Percentiles rank a stretch among this genome's conserved stretches.
phyloP scores from a whole-genome alignment of 2,329 filamentous ascomycete species.

The Akanthomyces dipterigenus region DNA sequence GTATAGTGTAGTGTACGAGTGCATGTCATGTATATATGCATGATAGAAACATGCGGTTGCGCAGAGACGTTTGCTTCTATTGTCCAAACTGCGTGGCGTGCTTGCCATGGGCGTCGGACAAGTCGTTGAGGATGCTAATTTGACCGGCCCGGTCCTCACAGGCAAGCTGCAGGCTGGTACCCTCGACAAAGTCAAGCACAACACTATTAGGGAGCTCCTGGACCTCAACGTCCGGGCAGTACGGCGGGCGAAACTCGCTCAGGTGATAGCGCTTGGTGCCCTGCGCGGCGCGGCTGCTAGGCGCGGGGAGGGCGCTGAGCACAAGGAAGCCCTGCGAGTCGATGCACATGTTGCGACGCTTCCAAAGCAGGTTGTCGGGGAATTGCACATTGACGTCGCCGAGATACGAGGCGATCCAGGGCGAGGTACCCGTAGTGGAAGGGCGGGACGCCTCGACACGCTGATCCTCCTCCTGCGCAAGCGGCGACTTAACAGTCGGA shows the following conservation, averaged over 20 bases:
- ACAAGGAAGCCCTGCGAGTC: slow-evolving; percentile 80
- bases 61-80: slow-evolving; percentile 15
- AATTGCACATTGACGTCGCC: slow-evolving; percentile 97
- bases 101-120: slow-evolving; percentile 30
- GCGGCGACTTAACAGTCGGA: slow-evolving; percentile 16
- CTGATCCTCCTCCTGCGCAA: slow-evolving; percentile 24
- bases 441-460: slow-evolving; percentile 21
- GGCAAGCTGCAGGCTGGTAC: slow-evolving; percentile 56
- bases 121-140: slow-evolving; percentile 40
- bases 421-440: slow-evolving; percentile 23
- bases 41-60: not conserved
- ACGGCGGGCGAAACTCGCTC: slow-evolving; percentile 72
- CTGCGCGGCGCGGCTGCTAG: slow-evolving; percentile 39
- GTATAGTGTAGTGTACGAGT: not conserved
- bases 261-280: slow-evolving; percentile 74
- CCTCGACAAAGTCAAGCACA: slow-evolving; percentile 53
- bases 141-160: slow-evolving; percentile 57
- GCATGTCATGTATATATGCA: not conserved
- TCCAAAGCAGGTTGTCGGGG: slow-evolving; percentile 93
- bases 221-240: slow-evolving; percentile 79
- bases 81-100: slow-evolving; percentile 26
- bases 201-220: slow-evolving; percentile 90
- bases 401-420: slow-evolving; percentile 57
- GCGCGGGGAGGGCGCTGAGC: slow-evolving; percentile 56
- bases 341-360: slow-evolving; percentile 80